Conservation (phyloP, 1,284 basidiomycete genomes). For the Puccinia horiana region DNA sequence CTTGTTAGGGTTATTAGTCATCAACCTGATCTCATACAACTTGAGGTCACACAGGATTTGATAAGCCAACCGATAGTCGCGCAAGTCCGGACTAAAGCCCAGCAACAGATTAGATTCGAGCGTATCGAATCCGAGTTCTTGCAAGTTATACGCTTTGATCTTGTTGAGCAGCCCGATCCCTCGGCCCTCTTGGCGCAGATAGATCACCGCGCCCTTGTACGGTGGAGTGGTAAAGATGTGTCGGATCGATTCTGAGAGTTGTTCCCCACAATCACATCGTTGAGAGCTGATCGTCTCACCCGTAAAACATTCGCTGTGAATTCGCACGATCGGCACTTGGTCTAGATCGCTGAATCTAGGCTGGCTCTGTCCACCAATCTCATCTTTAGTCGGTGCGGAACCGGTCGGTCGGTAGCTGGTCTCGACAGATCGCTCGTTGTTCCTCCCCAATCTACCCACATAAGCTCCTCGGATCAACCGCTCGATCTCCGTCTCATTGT, state of each 20-base stretch:
- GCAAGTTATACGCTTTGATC: constrained; percentile 95
- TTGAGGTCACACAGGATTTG: constrained; percentile 87
- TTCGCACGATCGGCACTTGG: constrained; percentile 77
- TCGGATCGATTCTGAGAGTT: constrained; percentile 92
- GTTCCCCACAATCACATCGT: constrained; percentile 98
- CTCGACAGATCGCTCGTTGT: not conserved
- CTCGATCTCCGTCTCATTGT: constrained; percentile 87
- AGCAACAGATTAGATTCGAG: constrained; percentile 95
- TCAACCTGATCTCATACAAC: constrained; percentile 51
- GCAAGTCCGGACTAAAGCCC: constrained; percentile 89
- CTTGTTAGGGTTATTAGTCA: constrained; percentile 59
- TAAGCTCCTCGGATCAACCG: constrained; percentile 92
- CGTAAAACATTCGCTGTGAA: constrained; percentile 98
- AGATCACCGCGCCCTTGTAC: constrained; percentile 90
- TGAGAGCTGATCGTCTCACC: constrained; percentile 98
- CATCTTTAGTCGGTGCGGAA: constrained; percentile 47
- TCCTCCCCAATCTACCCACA: constrained; percentile 69
- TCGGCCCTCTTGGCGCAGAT: constrained; percentile 96
- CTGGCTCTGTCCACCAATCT: not conserved
- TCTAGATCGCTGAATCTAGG: not conserved
- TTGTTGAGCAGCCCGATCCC: constrained; percentile 96
- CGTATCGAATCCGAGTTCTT: constrained; percentile 97
- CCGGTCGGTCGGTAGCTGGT: constrained; percentile 51
- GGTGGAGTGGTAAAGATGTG: constrained; percentile 71
- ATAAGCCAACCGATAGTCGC: constrained; percentile 86